Evolutionary conservation across 257 asterid genomes (phyloP).

Genomic region (Lycium barbarum): DNA sequence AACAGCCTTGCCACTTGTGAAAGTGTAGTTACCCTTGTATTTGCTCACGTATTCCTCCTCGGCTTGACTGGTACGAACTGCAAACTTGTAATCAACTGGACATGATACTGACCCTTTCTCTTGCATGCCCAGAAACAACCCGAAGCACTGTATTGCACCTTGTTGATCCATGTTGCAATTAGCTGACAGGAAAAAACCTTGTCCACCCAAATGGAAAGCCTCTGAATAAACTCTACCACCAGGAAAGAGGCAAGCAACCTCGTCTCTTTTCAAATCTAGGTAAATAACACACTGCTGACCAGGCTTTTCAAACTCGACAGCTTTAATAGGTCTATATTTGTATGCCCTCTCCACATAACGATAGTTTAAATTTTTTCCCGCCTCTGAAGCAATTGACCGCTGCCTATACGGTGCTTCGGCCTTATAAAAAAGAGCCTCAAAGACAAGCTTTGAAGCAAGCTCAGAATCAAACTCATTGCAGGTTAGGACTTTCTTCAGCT

Average conservation of each 20-base stretch:
- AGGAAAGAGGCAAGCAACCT: conserved; percentile 69
- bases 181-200: conserved; percentile 82
- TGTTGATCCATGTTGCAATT: conserved; percentile 87
- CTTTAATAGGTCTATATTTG: conserved; percentile 80
- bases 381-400: conserved; percentile 58
- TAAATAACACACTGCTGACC: conserved; percentile 75
- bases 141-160: conserved; percentile 65
- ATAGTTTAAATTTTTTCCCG: conserved; percentile 41
- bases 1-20: conserved; percentile 77
- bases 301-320: conserved; percentile 75
- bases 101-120: conserved; percentile 67
- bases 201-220: conserved; percentile 90
- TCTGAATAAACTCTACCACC: conserved; percentile 74
- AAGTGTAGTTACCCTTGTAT: conserved; percentile 64
- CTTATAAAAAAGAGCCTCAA: conserved; percentile 83
- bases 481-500: conserved; percentile 71
- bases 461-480: conserved; percentile 71
- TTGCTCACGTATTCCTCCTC: conserved; percentile 70
- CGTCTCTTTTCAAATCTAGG: conserved; percentile 77
- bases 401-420: conserved; percentile 77
- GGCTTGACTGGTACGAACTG: conserved; percentile 56
- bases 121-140: conserved; percentile 84
- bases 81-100: conserved; percentile 77
- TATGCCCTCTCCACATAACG: conserved; percentile 77
- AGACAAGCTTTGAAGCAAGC: conserved; percentile 64